Evolutionary conservation across 208 protist species (phyloP).

Genomic region (Naegleria lovaniensis): DNA sequence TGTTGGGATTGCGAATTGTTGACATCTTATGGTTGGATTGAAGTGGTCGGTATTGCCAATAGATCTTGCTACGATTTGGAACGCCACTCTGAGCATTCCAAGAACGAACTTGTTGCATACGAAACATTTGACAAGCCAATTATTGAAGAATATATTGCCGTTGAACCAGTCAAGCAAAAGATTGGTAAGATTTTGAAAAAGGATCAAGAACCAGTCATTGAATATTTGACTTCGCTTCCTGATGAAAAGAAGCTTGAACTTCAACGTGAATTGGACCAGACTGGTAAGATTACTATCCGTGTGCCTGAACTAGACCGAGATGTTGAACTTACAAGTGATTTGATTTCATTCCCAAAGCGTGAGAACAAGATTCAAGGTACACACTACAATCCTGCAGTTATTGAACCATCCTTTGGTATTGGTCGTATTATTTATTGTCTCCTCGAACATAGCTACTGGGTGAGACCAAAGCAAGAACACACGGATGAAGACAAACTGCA

Average conservation of each 20-base stretch:
- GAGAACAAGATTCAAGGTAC: conserved; percentile 73
- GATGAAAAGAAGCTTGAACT: conserved; percentile 58
- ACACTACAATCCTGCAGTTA: conserved; percentile 91
- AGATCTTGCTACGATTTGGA: conserved; percentile 91
- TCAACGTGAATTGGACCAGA: conserved; percentile 49
- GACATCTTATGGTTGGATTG: conserved; percentile 95
- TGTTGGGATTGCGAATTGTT: conserved; percentile 99
- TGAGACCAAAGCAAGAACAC: conserved; percentile 68
- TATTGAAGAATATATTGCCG: conserved; percentile 65
- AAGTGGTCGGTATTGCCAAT: conserved; percentile 98
- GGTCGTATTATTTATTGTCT: conserved; percentile 94
- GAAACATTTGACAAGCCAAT: conserved; percentile 75
- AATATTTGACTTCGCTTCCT: conserved; percentile 64
- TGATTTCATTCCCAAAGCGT: conserved; percentile 73
- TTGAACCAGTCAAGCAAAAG: conserved; percentile 68
- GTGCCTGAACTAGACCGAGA: conserved; percentile 47
- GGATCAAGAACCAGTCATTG: conserved; percentile 65
- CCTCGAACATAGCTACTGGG: conserved; percentile 93
- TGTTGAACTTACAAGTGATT: conserved; percentile 62
- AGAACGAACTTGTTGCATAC: conserved; percentile 75
- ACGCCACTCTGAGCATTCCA: conserved; percentile 76
- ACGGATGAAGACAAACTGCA: conserved; percentile 33
- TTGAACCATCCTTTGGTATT: conserved; percentile 99
- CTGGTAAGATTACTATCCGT: conserved; percentile 47
- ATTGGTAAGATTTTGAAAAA: conserved; percentile 85